These are phyloP conservation scores for Panicum virgatum DNA, from an alignment of 202 grass and related monocot genomes.

Conservation along the genomic window DNA sequence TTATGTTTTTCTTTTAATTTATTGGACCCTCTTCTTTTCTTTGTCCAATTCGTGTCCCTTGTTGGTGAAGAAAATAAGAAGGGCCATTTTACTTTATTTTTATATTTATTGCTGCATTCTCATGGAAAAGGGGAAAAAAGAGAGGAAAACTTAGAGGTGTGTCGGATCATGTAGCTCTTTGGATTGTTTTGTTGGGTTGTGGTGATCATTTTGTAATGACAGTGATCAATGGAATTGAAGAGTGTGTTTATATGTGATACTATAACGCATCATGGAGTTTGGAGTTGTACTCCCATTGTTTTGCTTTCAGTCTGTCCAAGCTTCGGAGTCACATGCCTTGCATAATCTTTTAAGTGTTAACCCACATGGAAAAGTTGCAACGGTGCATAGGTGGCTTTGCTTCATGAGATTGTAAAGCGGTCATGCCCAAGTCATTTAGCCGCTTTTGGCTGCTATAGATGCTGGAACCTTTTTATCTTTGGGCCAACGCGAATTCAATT, in stretches of 20 bases:
- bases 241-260: slow-evolving; percentile 53
- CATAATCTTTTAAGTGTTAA: background rate
- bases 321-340: slow-evolving; percentile 8
- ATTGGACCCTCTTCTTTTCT: slow-evolving; percentile 28
- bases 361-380: background rate
- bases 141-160: background rate
- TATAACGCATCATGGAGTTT: slow-evolving; percentile 41
- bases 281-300: background rate
- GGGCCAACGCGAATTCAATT: no score
- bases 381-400: slow-evolving; percentile 2
- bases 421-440: background rate
- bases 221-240: slow-evolving; percentile 52
- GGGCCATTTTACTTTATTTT: slow-evolving; percentile 29
- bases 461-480: no score
- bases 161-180: slow-evolving; percentile 18
- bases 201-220: slow-evolving; percentile 69
- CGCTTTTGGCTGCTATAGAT: background rate
- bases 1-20: slow-evolving; percentile 14
- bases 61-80: slow-evolving; percentile 54
- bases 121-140: background rate
- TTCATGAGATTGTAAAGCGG: slow-evolving; percentile 30
- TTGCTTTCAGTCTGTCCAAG: slow-evolving; percentile 30
- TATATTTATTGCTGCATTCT: slow-evolving; percentile 22
- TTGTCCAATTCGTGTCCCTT: slow-evolving; percentile 50
- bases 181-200: slow-evolving; percentile 47